A percentile compares a stretch with the other conserved stretches of the same genome.
phyloP scores from a whole-genome alignment of 805 yeast species.

The Hermanozyma aechmeae region DNA sequence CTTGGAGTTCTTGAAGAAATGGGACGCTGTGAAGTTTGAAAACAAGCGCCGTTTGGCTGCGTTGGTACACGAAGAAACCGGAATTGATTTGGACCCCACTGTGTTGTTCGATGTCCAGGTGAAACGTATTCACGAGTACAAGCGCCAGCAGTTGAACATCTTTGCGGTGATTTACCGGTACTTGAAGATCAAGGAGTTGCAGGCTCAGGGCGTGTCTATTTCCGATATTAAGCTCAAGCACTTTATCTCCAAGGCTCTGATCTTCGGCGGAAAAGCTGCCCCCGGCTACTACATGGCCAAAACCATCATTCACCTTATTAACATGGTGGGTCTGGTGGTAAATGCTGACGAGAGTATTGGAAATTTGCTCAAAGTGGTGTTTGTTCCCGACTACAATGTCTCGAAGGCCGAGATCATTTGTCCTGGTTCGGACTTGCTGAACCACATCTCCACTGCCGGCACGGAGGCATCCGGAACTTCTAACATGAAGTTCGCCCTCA shows the following conservation, averaged over 20 bases:
- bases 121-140: conserved; percentile 91
- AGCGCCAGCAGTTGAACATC: conserved; percentile 88
- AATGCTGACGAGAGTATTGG: conserved; percentile 70
- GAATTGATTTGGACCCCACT: conserved; percentile 57
- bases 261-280: conserved; percentile 93
- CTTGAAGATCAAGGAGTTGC: conserved; percentile 59
- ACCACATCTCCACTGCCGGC: conserved; percentile 95
- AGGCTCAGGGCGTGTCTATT: conserved; percentile 35
- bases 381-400: conserved; percentile 87
- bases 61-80: conserved; percentile 56
- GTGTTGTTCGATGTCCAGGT: conserved; percentile 88
- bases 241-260: conserved; percentile 65
- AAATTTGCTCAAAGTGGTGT: conserved; percentile 74
- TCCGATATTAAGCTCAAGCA: conserved; percentile 48
- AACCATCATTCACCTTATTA: conserved; percentile 76
- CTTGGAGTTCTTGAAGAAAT: conserved; percentile 50
- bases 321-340: conserved; percentile 70
- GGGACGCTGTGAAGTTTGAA: conserved; percentile 62
- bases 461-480: conserved; percentile 96
- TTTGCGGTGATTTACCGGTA: conserved; percentile 85
- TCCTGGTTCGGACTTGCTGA: conserved; percentile 86
- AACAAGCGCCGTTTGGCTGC: conserved; percentile 63
- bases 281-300: conserved; percentile 98
- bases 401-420: conserved; percentile 86
- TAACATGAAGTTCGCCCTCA: conserved; percentile 89